A percentile compares a stretch with the other conserved stretches of the same genome.
phyloP scores from a whole-genome alignment of 2,329 filamentous ascomycete genomes.

The Talaromyces pinophilus region DNA sequence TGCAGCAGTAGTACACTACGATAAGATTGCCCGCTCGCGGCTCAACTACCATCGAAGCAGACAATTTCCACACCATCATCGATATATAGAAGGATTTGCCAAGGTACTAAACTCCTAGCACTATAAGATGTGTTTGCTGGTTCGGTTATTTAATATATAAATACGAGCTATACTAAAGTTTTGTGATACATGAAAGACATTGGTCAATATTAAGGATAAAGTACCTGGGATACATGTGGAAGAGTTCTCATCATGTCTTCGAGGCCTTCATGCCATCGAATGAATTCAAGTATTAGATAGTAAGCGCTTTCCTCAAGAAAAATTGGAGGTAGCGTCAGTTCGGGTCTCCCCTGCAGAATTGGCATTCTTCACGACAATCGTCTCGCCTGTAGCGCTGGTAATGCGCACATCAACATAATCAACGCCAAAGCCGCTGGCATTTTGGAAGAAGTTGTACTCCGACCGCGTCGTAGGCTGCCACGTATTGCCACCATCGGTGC shows the following conservation, averaged over 20 bases:
- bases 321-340: not conserved
- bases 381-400: conserved; percentile 55
- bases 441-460: conserved; percentile 65
- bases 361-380: conserved; percentile 55
- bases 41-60: no score
- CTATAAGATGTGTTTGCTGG: no score
- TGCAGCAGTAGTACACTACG: no score
- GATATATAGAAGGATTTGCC: no score
- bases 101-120: no score
- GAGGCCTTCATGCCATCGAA: not conserved
- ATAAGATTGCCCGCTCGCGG: no score
- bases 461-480: conserved; percentile 60
- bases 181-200: not conserved
- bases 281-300: not conserved
- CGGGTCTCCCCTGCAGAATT: conserved; percentile 22
- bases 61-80: no score
- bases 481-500: conserved; percentile 59
- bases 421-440: conserved; percentile 58
- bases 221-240: not conserved
- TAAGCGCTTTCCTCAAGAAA: not conserved
- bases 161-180: no score
- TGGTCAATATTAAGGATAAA: not conserved
- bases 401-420: conserved; percentile 58
- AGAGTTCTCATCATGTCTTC: not conserved
- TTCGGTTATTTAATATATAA: no score